Conservation (phyloP, 495 filamentous ascomycete species). For the Annulohypoxylon bovei region DNA sequence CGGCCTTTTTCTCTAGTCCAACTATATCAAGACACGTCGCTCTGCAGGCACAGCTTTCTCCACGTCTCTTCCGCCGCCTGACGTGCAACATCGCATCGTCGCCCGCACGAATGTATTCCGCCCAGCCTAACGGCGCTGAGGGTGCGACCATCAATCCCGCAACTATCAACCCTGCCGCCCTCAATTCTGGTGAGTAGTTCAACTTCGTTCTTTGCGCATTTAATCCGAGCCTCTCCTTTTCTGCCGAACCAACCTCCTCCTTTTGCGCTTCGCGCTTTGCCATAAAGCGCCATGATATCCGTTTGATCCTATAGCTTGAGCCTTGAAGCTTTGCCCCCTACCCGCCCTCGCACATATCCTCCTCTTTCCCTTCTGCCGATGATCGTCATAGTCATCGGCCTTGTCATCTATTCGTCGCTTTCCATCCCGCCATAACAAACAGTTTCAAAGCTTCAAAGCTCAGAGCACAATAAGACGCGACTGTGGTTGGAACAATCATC, state of each 20-base stretch:
- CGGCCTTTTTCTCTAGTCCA: conserved; percentile 52
- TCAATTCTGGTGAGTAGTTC: conserved; percentile 61
- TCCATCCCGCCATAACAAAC: conserved; percentile 21
- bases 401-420: conserved; percentile 42
- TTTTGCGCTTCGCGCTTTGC: conserved; percentile 24
- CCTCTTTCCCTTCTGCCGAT: conserved; percentile 21
- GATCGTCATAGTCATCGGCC: conserved; percentile 42
- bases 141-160: conserved; percentile 67
- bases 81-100: conserved; percentile 51
- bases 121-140: conserved; percentile 65
- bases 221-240: conserved; percentile 32
- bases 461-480: conserved; percentile 38
- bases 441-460: background rate
- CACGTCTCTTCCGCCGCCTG: conserved; percentile 49
- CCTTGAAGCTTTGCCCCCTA: background rate
- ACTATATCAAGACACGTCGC: conserved; percentile 68
- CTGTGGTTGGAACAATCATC: conserved; percentile 24
- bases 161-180: conserved; percentile 64
- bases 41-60: conserved; percentile 55
- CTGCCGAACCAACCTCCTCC: conserved; percentile 16
- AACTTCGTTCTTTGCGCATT: conserved; percentile 7
- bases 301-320: conserved; percentile 8
- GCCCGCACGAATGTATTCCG: conserved; percentile 62
- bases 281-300: background rate
- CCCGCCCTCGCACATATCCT: conserved; percentile 3